These are phyloP conservation scores for Cucurbita maxima DNA, from an alignment of 306 rosid genomes.

Conservation along the genomic window DNA sequence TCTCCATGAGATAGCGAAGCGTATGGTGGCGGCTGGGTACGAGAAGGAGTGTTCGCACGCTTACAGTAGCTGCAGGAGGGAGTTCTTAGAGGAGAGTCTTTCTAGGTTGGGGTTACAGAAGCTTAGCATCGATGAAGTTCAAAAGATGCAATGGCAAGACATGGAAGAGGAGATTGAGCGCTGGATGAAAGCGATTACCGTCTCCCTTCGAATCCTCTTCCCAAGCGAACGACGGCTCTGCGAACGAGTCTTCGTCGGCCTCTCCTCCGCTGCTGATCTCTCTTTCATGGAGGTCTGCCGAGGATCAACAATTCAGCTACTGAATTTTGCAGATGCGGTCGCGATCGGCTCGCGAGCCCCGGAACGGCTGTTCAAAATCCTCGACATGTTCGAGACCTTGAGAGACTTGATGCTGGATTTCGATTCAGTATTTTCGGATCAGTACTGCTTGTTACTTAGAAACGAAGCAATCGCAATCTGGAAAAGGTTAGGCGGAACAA, in stretches of 20 bases:
- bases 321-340: constrained; percentile 74
- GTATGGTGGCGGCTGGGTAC: constrained; percentile 79
- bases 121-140: constrained; percentile 78
- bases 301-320: constrained; percentile 59
- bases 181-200: constrained; percentile 69
- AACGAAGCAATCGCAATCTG: constrained; percentile 71
- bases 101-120: constrained; percentile 79
- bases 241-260: constrained; percentile 65
- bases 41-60: constrained; percentile 88
- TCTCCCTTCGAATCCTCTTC: constrained; percentile 56
- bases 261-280: constrained; percentile 56
- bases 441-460: constrained; percentile 51
- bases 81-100: constrained; percentile 71
- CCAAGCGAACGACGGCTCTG: constrained; percentile 80
- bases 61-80: constrained; percentile 73
- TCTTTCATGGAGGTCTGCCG: constrained; percentile 94
- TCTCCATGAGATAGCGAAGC: constrained; percentile 84
- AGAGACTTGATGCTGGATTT: constrained; percentile 70
- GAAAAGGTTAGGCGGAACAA: constrained; percentile 80
- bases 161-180: constrained; percentile 80
- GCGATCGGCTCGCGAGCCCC: constrained; percentile 77
- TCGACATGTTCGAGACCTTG: constrained; percentile 70
- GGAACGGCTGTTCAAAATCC: constrained; percentile 57
- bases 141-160: constrained; percentile 72
- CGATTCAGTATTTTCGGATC: constrained; percentile 54